A percentile compares a stretch with the other conserved stretches of the same genome.
phyloP scores from a whole-genome alignment of 73 alveolate genomes.

The Uronychia setigera region DNA sequence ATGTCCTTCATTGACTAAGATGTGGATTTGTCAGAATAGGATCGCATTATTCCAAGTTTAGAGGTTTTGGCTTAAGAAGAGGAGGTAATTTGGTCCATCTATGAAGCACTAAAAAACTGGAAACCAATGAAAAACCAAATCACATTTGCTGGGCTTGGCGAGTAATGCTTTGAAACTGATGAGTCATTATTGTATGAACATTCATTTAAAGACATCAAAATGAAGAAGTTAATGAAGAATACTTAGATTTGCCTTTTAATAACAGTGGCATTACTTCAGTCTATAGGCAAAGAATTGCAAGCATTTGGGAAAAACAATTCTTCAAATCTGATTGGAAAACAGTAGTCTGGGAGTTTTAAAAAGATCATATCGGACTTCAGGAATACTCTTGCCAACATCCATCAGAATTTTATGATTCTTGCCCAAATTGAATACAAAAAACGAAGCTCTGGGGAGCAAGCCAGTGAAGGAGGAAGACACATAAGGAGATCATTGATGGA shows the following conservation, averaged over 20 bases:
- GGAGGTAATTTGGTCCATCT: not conserved
- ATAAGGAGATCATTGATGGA: not conserved
- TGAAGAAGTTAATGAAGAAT: not conserved
- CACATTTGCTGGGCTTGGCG: not conserved
- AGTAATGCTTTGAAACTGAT: not conserved
- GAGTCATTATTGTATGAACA: not conserved
- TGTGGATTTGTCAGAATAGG: too few species aligned
- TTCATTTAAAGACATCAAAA: not conserved
- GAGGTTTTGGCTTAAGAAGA: not conserved
- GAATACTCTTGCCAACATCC: not conserved
- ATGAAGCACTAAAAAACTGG: not conserved
- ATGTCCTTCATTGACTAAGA: too few species aligned
- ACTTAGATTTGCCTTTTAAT: not conserved
- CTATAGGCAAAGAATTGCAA: not conserved
- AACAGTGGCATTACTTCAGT: not conserved
- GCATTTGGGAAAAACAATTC: not conserved
- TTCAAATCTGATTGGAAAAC: not conserved
- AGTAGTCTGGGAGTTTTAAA: not conserved
- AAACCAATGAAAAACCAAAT: not conserved
- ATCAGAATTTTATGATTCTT: not conserved
- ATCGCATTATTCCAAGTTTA: not conserved
- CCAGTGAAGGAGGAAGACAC: not conserved
- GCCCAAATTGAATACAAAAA: not conserved
- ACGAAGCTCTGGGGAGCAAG: not conserved
- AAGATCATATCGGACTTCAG: constrained; percentile 5